Evolutionary conservation across 2,329 filamentous ascomycete genomes (phyloP).

Genomic region (Chalara sp.): DNA sequence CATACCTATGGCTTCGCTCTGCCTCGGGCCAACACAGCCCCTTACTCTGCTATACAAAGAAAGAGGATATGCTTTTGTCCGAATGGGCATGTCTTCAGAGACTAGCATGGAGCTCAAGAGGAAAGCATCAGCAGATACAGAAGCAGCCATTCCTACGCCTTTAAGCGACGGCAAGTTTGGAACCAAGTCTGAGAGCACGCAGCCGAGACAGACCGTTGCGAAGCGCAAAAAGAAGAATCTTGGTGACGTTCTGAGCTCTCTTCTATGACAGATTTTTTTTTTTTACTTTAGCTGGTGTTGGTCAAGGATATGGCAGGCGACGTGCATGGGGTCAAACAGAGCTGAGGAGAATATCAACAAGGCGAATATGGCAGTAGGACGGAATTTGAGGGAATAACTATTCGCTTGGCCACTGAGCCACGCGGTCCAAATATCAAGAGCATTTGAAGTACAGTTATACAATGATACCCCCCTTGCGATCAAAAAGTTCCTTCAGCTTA

Average conservation of each 20-base stretch:
- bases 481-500: no score
- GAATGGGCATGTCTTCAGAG: not conserved
- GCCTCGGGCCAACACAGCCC: slow-evolving; percentile 15
- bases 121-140: not conserved
- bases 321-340: no score
- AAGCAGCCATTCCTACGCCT: no score
- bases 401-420: no score
- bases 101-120: not conserved
- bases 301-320: not conserved
- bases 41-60: not conserved
- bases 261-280: not conserved
- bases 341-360: no score
- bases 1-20: slow-evolving; percentile 22
- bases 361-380: no score
- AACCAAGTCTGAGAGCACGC: not conserved
- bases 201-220: slow-evolving; percentile 2
- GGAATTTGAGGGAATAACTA: no score
- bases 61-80: not conserved
- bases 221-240: slow-evolving; percentile 18
- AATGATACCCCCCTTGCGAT: no score
- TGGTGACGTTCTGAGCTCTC: slow-evolving; percentile 15
- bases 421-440: no score
- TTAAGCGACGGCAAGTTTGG: not conserved
- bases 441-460: no score
- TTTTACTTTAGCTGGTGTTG: not conserved